These are phyloP conservation scores for Kuraishia molischiana DNA, from an alignment of 805 yeast species.

Conservation along the genomic window DNA sequence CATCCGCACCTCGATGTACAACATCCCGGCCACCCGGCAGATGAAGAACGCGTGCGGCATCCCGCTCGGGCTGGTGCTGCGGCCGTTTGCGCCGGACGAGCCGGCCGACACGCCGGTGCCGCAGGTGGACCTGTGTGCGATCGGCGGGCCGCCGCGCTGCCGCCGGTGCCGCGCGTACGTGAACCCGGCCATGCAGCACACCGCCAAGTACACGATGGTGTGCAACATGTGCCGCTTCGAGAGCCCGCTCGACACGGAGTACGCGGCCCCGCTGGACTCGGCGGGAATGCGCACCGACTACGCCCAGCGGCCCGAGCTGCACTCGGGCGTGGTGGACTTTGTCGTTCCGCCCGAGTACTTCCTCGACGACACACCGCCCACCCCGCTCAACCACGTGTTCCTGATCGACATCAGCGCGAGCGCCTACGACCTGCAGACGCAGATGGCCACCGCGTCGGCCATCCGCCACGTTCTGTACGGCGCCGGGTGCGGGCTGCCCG, in stretches of 20 bases:
- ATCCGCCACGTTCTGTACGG: constrained; percentile 46
- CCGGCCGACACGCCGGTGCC: constrained; percentile 53
- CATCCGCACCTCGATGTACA: constrained; percentile 71
- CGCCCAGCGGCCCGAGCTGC: constrained; percentile 62
- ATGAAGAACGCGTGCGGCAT: constrained; percentile 59
- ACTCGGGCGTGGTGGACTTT: constrained; percentile 77
- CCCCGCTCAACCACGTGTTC: constrained; percentile 60
- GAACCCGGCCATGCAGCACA: constrained; percentile 71
- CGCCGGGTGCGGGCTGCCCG: constrained; percentile 17
- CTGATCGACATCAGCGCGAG: constrained; percentile 60
- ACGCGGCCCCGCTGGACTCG: constrained; percentile 50
- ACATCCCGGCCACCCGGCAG: constrained; percentile 67
- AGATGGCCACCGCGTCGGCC: constrained; percentile 59
- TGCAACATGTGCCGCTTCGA: constrained; percentile 87
- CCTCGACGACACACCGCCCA: constrained; percentile 25
- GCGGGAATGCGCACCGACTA: constrained; percentile 57
- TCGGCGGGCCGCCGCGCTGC: constrained; percentile 78
- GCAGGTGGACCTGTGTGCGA: constrained; percentile 44
- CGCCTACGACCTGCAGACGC: constrained; percentile 49
- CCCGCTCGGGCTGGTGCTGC: constrained; percentile 72
- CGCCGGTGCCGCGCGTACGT: constrained; percentile 84
- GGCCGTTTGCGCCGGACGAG: constrained; percentile 71
- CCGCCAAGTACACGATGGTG: constrained; percentile 49
- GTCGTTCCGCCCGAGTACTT: constrained; percentile 70
- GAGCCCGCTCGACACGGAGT: constrained; percentile 58